Evolutionary conservation across 805 yeast genomes (phyloP), one percentile per base, ranked within the genome.

Genomic region (Candida ficus): DNA sequence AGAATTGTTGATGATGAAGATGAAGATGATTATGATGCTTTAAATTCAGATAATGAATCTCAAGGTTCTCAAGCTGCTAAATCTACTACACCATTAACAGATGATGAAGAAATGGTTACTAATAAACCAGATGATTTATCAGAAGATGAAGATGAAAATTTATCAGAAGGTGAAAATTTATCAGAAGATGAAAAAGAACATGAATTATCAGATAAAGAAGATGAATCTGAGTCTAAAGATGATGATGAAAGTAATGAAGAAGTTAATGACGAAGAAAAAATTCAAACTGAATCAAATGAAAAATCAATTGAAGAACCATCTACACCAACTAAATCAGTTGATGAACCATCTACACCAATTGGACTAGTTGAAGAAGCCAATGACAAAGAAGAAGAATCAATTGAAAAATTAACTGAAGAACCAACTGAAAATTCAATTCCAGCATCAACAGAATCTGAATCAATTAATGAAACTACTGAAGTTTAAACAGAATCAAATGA

Each of bases 1-100:
- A n/a, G n/a, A n/a, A n/a, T n/a, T 7, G 43, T 37, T 34, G 41
- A 39, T 35, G 38, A 35, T 16, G 42, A 37, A 7, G 35, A 19
- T 12, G 29, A 31, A 12, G 36, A 33, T 4, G 30, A n/a, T 28
- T 27, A 19, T 16, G 39, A 20, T 14, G 43, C n/a, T 36, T 21
- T 22, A 2, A 33, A 18, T 10, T 25, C 37, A 26, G 43, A 37
- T 4, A 33, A 30, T 22, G 37, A 26, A 18, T 22, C 20, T 14
- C 32, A 13, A 20, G 10, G 11, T 8, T 30, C 30, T 17, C 27
- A 16, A 10, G 19, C 13, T 25, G 20, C 13, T 4, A 28, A 14
- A 4, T 35, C 38, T 5, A 16, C 14, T 10, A 35, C 38, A 2
- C 33, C 38, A 21, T 29, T 29, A 16, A 34, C 26, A 27, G 41